Evolutionary conservation across 805 yeast genomes (phyloP).

Genomic region (Suhomyces sp.): DNA sequence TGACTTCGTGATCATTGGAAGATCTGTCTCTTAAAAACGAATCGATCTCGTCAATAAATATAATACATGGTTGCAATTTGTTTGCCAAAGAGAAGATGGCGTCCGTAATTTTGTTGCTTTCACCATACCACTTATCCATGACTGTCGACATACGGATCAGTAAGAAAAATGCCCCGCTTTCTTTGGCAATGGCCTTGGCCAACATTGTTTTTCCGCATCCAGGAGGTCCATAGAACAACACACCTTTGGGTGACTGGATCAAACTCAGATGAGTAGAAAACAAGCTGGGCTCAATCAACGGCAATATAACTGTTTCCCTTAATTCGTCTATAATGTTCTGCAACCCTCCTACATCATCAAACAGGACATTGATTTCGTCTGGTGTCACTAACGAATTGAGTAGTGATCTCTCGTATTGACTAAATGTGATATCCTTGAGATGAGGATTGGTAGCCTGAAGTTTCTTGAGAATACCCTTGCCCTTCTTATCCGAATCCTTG

Average conservation of each 20-base stretch:
- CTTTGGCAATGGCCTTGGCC: constrained; percentile 91
- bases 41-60: constrained; percentile 95
- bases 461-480: constrained; percentile 42
- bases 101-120: constrained; percentile 87
- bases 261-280: constrained; percentile 65
- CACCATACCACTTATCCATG: constrained; percentile 98
- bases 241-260: constrained; percentile 92
- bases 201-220: constrained; percentile 98
- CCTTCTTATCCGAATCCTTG: constrained; percentile 62
- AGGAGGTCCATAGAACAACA: constrained; percentile 89
- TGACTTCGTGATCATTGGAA: constrained; percentile 88
- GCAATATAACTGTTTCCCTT: constrained; percentile 84
- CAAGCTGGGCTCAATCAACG: constrained; percentile 70
- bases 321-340: constrained; percentile 79
- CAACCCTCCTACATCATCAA: constrained; percentile 86
- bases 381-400: constrained; percentile 80
- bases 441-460: constrained; percentile 54
- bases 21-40: constrained; percentile 86
- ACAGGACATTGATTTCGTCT: constrained; percentile 71
- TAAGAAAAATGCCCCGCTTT: constrained; percentile 86
- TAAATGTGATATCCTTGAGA: constrained; percentile 49
- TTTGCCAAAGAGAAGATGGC: constrained; percentile 88
- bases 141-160: constrained; percentile 90
- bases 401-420: constrained; percentile 74
- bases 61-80: constrained; percentile 90